Evolutionary conservation across 2,329 filamentous ascomycete species (phyloP).

Genomic region (Geoglossum cookeanum): DNA sequence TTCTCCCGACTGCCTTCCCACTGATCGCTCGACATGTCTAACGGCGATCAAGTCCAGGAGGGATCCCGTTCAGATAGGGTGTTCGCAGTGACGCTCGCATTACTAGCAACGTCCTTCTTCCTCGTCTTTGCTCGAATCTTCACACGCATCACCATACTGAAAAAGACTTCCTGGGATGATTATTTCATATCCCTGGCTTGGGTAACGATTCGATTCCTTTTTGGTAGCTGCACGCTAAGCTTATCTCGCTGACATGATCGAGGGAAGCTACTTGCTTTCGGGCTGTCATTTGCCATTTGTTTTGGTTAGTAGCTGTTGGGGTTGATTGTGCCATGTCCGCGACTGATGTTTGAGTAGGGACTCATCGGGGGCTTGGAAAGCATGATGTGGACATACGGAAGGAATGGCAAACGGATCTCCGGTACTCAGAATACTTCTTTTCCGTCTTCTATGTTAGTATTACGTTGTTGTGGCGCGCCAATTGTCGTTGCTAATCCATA

Average conservation of each 20-base stretch:
- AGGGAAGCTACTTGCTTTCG: constrained; percentile 23
- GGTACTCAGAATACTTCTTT: constrained; percentile 37
- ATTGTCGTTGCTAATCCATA: constrained; percentile 1
- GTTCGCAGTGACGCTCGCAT: constrained; percentile 10
- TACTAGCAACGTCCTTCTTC: constrained; percentile 8
- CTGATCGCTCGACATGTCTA: not conserved
- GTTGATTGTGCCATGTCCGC: not conserved
- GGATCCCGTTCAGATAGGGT: constrained; percentile 4
- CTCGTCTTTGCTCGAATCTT: constrained; percentile 12
- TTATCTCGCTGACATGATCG: constrained; percentile 3
- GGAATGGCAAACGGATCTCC: constrained; percentile 17
- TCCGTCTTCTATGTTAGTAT: constrained; percentile 37
- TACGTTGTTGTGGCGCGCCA: constrained; percentile 6
- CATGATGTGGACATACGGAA: constrained; percentile 21
- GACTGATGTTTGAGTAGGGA: not conserved
- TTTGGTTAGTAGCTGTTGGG: constrained; percentile 20
- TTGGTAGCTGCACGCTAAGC: not conserved
- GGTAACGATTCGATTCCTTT: constrained; percentile 5
- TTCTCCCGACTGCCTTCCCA: no score
- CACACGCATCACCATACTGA: constrained; percentile 11
- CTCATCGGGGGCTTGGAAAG: constrained; percentile 21
- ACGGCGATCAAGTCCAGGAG: not conserved
- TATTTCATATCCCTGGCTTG: constrained; percentile 13
- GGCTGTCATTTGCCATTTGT: constrained; percentile 27
- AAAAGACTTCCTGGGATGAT: constrained; percentile 11